Evolutionary conservation across 495 filamentous ascomycete species (phyloP).

Genomic region (Xylaria cubensis): DNA sequence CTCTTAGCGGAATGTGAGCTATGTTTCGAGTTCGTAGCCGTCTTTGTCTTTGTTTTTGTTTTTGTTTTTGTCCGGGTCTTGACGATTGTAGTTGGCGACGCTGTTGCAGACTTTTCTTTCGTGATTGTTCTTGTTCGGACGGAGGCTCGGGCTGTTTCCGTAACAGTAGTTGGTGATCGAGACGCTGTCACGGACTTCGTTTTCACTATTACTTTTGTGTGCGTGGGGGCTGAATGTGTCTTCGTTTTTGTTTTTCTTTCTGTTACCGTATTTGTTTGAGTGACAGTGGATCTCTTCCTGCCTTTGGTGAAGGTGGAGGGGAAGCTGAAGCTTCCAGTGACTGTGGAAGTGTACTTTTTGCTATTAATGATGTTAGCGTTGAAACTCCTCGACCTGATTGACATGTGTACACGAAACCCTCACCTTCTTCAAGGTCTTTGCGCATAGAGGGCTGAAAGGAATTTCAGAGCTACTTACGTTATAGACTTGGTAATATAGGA

Average conservation of each 20-base stretch:
- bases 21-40: background rate
- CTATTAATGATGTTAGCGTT: conserved; percentile 7
- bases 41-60: conserved; percentile 1
- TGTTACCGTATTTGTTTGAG: background rate
- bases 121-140: background rate
- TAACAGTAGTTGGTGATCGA: background rate
- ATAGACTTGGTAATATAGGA: conserved; percentile 13
- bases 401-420: background rate
- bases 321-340: conserved; percentile 2
- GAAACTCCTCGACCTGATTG: background rate
- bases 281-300: background rate
- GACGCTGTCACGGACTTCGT: background rate
- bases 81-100: conserved; percentile 3
- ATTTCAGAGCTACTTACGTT: conserved; percentile 17
- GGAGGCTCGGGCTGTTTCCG: background rate
- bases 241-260: background rate
- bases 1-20: background rate
- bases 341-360: conserved; percentile 22
- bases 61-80: conserved; percentile 6
- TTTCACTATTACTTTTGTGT: background rate
- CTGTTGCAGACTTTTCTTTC: background rate
- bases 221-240: background rate
- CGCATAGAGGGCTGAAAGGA: background rate
- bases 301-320: background rate
- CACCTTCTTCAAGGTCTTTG: background rate